Base-by-base conservation (phyloP, 768 basidiomycete genomes). In the Podaxis carcinomalis region DNA sequence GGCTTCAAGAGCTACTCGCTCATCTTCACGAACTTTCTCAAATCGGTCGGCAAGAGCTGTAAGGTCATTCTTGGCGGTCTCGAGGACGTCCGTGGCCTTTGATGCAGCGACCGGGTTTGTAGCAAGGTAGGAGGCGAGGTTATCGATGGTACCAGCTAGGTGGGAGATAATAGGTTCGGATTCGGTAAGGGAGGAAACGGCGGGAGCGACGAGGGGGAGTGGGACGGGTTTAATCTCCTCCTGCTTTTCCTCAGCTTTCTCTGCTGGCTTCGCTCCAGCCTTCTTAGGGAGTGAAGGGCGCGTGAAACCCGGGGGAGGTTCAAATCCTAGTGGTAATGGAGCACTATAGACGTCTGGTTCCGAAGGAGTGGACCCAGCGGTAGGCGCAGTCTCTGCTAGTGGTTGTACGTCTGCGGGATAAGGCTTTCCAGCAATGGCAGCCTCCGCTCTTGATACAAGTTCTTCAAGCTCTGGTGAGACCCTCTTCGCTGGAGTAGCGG, bases 151-250 rank as follows among this genome's bases (percentile, higher is more conserved):
- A 2, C 85, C 81, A 6, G 95, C 96, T 9, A 99, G 88, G 68
- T 98, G 93, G 3, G 87, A 81, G 63, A 99, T 89, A 67, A 97
- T 87, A n/a, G 95, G 95, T 69, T 98, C 96, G 7, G 90, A 89
- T 14, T 81, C 75, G 56, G 78, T 75, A 50, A 93, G 78, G 61
- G 88, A 87, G 32, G 85, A 80, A 49, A 99, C 85, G 19, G 83
- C 82, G 1, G 95, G 93, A 1, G 92, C 89, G 62, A 98, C 78
- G 21, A 92, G 83, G 49, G 95, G 93, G 9, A 98, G 81, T 0
- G 62, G 36, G 60, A 67, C 57, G 64, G 70, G n/a, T 54, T 58
- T 57, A 21, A 70, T 55, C 42, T 72, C 66, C 39, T 76, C 59
- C 7, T 51, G 32, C 16, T 64, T 60, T 25, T 57, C 47, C 7